phyloP scores from a whole-genome alignment of 73 alveolate species.

The Effrenium voratum region DNA sequence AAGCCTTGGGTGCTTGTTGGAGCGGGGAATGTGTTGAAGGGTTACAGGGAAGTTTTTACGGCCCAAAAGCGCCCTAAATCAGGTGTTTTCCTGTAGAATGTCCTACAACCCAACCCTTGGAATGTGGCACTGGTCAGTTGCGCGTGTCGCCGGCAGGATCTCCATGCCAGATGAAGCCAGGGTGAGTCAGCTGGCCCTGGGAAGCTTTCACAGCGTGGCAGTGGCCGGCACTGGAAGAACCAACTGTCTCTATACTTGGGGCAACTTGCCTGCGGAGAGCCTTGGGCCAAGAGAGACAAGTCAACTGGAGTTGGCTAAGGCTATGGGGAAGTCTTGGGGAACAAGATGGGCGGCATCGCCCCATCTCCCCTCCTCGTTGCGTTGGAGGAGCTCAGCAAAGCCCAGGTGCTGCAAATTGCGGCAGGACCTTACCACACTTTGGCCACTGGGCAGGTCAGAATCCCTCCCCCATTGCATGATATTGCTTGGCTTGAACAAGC shows the following conservation, averaged over 20 bases:
- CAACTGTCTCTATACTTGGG: slow-evolving; percentile 65
- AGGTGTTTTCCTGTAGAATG: too few species aligned
- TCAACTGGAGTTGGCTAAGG: neutral
- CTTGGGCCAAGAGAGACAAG: neutral
- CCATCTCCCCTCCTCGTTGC: slow-evolving; percentile 28
- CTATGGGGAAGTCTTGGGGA: slow-evolving; percentile 77
- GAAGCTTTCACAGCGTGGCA: slow-evolving; percentile 75
- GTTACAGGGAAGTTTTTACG: too few species aligned
- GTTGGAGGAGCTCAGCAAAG: slow-evolving; percentile 17
- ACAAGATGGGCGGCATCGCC: slow-evolving; percentile 81
- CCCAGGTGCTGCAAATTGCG: slow-evolving; percentile 70
- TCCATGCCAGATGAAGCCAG: slow-evolving; percentile 12
- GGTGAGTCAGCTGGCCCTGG: slow-evolving; percentile 65
- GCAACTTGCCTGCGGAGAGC: neutral
- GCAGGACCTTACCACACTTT: slow-evolving; percentile 84
- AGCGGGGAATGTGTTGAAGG: too few species aligned
- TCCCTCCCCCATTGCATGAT: too few species aligned
- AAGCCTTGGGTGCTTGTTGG: too few species aligned
- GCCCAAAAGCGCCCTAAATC: too few species aligned
- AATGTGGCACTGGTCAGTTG: neutral
- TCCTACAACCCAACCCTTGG: too few species aligned
- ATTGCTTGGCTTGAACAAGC: too few species aligned
- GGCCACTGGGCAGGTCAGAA: slow-evolving; percentile 38
- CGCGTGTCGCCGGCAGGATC: neutral
- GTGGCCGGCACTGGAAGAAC: slow-evolving; percentile 34